Evolutionary conservation across 495 filamentous ascomycete species (phyloP), one percentile per base, ranked within the genome.

Genomic region (Penicillium canescens): DNA sequence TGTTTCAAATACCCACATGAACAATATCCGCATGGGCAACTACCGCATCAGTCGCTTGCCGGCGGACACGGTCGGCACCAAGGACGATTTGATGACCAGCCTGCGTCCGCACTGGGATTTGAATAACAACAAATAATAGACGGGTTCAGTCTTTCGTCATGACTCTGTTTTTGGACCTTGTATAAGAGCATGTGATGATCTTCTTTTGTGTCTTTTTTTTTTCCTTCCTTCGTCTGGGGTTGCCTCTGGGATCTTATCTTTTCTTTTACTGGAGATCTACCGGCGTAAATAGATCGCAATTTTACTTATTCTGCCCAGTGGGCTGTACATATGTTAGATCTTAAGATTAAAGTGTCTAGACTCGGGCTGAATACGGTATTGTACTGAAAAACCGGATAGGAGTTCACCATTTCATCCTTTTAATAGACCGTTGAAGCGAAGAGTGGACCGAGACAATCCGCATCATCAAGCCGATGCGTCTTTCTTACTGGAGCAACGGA

Each of bases 31-130:
- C 61, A 82, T 75, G 54, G 94, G 95, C 58, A 92, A 92, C 41
- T 95, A 96, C 56, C 89, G 93, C 35, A 84, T 98, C 56, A 96
- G 91, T 64, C 84, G 87, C 14, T 79, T 98, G 41, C 92, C 93
- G 1, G 80, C 83, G 35, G 91, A 91, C 52, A 81, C 87, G 37
- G 92, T 97, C 44, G 91, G 90, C 50, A 91, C 90, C 3, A 87
- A 81, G 67, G 81, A 88, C 38, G 87, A 93, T 44, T 69, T 97
- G 69, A 65, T 72, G 47, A 65, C 79, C 3, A 82, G 75, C 57
- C 78, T 98, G 70, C 88, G 87, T 72, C 94, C 94, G 46, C 80
- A 77, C 46, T 91, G 91, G 92, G 80, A 82, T 65, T 81, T 92
- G 83, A 61, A 68, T 48, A 64, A 65, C 42, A 72, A 62, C 53